These are phyloP conservation scores for Zygotorulaspora danielsina DNA, from an alignment of 805 yeast species.

Conservation along the genomic window DNA sequence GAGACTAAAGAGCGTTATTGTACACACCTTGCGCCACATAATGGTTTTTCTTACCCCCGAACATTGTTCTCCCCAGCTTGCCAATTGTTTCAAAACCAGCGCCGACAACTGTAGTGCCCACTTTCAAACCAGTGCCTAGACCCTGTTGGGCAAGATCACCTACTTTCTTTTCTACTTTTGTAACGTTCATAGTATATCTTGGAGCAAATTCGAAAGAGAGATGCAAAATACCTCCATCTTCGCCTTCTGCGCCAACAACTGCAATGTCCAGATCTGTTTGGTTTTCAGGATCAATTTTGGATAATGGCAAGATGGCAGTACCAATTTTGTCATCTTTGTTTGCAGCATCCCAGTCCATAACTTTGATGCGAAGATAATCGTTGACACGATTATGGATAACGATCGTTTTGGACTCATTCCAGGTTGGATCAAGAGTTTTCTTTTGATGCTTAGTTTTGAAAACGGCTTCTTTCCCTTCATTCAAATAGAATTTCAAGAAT, in stretches of 20 bases:
- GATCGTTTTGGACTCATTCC: slow-evolving; percentile 67
- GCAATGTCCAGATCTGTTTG: slow-evolving; percentile 50
- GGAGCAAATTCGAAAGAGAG: slow-evolving; percentile 65
- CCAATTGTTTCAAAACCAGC: slow-evolving; percentile 45
- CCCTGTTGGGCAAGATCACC: slow-evolving; percentile 53
- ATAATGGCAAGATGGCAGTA: slow-evolving; percentile 50
- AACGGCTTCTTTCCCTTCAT: slow-evolving; percentile 54
- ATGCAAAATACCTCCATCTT: slow-evolving; percentile 55
- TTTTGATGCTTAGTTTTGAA: slow-evolving; percentile 76
- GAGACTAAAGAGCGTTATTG: slow-evolving; percentile 9
- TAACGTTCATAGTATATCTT: slow-evolving; percentile 51
- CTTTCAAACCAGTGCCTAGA: slow-evolving; percentile 43
- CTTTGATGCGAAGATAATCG: slow-evolving; percentile 52
- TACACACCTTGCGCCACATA: slow-evolving; percentile 17
- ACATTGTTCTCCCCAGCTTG: slow-evolving; percentile 39
- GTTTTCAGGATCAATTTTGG: slow-evolving; percentile 56
- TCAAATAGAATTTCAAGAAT: slow-evolving; percentile 62
- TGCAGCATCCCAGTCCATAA: slow-evolving; percentile 92
- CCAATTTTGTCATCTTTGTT: slow-evolving; percentile 82
- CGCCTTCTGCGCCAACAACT: slow-evolving; percentile 38
- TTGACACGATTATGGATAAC: slow-evolving; percentile 59
- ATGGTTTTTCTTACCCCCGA: slow-evolving; percentile 32
- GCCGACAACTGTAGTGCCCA: slow-evolving; percentile 41
- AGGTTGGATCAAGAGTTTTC: slow-evolving; percentile 85
- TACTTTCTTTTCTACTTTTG: slow-evolving; percentile 39